phyloP scores from a whole-genome alignment of 352 stramenopile genomes.

The Aphanomyces cochlioides region DNA sequence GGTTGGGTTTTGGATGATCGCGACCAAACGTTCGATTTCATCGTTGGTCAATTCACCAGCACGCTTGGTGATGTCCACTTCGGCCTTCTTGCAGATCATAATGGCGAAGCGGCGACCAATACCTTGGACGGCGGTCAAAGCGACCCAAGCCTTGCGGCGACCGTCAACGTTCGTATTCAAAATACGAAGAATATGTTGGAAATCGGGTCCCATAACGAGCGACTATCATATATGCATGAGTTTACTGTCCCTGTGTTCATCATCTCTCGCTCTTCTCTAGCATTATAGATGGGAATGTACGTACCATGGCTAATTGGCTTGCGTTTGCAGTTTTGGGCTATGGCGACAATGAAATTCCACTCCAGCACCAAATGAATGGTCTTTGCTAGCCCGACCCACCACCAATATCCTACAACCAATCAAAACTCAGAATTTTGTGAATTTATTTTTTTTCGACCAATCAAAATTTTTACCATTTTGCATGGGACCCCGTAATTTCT shows the following conservation, averaged over 20 bases:
- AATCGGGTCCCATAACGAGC: constrained; percentile 93
- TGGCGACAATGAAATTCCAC: constrained; percentile 32
- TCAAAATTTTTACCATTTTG: neutral
- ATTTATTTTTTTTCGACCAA: constrained; percentile 27
- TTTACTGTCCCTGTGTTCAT: neutral
- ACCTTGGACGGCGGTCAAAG: constrained; percentile 81
- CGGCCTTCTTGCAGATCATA: constrained; percentile 99
- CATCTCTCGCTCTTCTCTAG: neutral
- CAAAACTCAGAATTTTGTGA: neutral
- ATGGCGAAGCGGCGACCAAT: constrained; percentile 81
- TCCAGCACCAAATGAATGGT: constrained; percentile 29
- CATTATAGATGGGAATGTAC: constrained; percentile 4
- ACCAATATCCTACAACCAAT: constrained; percentile 31
- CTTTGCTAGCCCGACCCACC: constrained; percentile 28
- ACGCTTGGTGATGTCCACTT: constrained; percentile 98
- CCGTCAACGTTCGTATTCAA: constrained; percentile 99
- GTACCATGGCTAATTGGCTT: constrained; percentile 32
- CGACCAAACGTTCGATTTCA: constrained; percentile 99
- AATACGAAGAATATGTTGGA: constrained; percentile 99
- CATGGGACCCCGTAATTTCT: neutral
- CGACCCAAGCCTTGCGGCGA: constrained; percentile 91
- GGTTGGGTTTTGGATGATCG: constrained; percentile 98
- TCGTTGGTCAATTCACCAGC: constrained; percentile 98
- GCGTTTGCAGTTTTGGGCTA: constrained; percentile 32
- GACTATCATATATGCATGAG: constrained; percentile 42